Evolutionary conservation across 2,329 filamentous ascomycete genomes (phyloP).

Genomic region (Ophiognomonia clavigignenti-juglandacearum): DNA sequence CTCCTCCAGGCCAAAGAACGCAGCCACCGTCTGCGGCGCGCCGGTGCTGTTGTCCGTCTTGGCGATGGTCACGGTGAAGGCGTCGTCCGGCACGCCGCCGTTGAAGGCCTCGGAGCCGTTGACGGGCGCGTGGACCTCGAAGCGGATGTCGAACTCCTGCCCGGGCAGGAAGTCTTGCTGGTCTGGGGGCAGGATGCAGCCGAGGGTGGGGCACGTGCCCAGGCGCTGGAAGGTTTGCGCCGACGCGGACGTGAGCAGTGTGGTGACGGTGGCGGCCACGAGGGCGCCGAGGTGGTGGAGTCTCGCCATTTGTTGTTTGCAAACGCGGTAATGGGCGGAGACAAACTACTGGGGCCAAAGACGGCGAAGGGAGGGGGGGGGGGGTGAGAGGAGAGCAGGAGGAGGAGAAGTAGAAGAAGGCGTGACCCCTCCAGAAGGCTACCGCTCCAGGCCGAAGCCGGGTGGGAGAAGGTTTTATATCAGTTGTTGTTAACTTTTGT

Average conservation of each 20-base stretch:
- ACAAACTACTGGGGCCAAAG: too few species aligned
- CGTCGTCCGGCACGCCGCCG: conserved; percentile 62
- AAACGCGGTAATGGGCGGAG: too few species aligned
- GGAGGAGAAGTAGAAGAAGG: background rate
- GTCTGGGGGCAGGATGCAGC: conserved; percentile 57
- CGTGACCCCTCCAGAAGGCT: background rate
- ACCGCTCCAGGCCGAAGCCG: background rate
- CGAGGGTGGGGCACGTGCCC: conserved; percentile 53
- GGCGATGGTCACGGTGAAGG: conserved; percentile 69
- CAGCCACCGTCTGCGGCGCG: conserved; percentile 35
- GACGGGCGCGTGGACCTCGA: conserved; percentile 75
- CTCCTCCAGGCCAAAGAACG: conserved; percentile 67
- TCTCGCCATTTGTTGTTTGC: background rate
- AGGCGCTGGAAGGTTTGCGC: conserved; percentile 57
- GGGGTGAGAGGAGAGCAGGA: too few species aligned
- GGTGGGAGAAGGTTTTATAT: background rate
- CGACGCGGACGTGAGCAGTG: conserved; percentile 35
- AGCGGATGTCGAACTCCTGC: conserved; percentile 77
- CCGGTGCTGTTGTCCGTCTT: conserved; percentile 50
- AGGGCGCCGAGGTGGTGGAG: conserved; percentile 17
- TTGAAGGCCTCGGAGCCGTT: conserved; percentile 78
- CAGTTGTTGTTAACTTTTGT: background rate
- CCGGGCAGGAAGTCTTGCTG: conserved; percentile 77
- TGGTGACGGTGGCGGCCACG: conserved; percentile 29
- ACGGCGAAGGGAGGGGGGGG: too few species aligned